Conservation (phyloP, 108 stramenopile genomes). For the Skeletonema costatum region DNA sequence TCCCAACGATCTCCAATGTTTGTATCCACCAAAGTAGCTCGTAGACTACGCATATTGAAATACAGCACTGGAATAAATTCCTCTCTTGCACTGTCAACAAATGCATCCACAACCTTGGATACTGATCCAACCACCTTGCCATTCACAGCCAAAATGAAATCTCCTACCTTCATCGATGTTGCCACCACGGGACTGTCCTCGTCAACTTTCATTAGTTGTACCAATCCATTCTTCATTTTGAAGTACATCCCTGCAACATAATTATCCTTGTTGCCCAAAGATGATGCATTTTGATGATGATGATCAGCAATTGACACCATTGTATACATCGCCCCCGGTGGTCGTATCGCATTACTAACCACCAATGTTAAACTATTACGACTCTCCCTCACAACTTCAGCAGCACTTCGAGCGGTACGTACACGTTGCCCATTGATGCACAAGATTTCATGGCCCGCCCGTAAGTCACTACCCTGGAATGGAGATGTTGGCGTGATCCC, state of each 20-base stretch:
- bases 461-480: conserved; percentile 21
- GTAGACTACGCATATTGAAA: conserved; percentile 33
- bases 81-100: conserved; percentile 6
- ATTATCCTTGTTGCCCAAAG: neutral
- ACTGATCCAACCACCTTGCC: conserved; percentile 16
- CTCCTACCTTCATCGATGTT: conserved; percentile 36
- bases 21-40: conserved; percentile 30
- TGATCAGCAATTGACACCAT: conserved; percentile 15
- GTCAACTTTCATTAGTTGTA: conserved; percentile 25
- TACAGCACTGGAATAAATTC: conserved; percentile 36
- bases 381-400: conserved; percentile 38
- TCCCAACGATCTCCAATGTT: conserved; percentile 35
- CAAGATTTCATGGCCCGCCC: conserved; percentile 32
- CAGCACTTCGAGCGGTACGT: conserved; percentile 37
- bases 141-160: conserved; percentile 37
- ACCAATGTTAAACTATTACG: conserved; percentile 23
- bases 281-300: neutral
- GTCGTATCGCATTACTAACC: conserved; percentile 29
- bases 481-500: conserved; percentile 24
- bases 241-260: conserved; percentile 28
- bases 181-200: conserved; percentile 10
- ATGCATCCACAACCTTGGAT: conserved; percentile 2
- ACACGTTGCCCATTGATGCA: conserved; percentile 30
- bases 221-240: conserved; percentile 35
- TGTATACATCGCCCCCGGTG: conserved; percentile 38